phyloP scores from a whole-genome alignment of 164 flowering plant genomes.

The Liriodendron chinense region DNA sequence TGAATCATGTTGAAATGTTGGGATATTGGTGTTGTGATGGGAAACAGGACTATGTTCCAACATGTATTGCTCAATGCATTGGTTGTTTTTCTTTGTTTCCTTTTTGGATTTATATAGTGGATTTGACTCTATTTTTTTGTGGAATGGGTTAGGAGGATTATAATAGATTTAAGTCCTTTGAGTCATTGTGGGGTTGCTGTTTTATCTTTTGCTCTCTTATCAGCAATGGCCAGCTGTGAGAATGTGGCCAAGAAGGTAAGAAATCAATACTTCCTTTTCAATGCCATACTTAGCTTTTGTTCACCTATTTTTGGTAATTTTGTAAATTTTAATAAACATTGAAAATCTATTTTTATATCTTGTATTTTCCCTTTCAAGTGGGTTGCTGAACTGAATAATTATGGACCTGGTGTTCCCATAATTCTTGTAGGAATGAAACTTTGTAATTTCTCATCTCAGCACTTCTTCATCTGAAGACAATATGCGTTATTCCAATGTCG shows the following conservation, averaged over 20 bases:
- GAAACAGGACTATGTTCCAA: conserved; percentile 90
- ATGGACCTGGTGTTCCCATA: too few relatives aligned
- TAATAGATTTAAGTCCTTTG: conserved; percentile 86
- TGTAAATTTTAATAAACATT: background rate
- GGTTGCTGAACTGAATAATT: conserved; percentile 97
- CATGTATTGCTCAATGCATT: conserved; percentile 40
- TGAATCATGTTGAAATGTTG: too few relatives aligned
- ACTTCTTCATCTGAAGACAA: conserved; percentile 88
- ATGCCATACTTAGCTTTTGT: too few relatives aligned
- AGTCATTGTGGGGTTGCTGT: conserved; percentile 97
- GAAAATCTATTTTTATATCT: background rate
- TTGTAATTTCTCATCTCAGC: conserved; percentile 32
- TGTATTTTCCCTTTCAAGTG: conserved; percentile 57
- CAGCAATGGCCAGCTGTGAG: conserved; percentile 98
- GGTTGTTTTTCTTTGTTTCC: too few relatives aligned
- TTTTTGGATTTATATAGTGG: background rate
- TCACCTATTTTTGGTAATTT: background rate
- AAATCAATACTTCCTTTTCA: background rate
- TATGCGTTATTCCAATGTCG: conserved; percentile 83
- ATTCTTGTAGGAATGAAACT: too few relatives aligned
- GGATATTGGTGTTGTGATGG: too few relatives aligned
- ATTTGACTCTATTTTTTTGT: conserved; percentile 3
- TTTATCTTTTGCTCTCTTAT: conserved; percentile 91
- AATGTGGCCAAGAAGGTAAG: conserved; percentile 91
- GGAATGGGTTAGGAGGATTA: conserved; percentile 91